Base-by-base conservation (phyloP, 345 rosid species). In the Clausena lansium region DNA sequence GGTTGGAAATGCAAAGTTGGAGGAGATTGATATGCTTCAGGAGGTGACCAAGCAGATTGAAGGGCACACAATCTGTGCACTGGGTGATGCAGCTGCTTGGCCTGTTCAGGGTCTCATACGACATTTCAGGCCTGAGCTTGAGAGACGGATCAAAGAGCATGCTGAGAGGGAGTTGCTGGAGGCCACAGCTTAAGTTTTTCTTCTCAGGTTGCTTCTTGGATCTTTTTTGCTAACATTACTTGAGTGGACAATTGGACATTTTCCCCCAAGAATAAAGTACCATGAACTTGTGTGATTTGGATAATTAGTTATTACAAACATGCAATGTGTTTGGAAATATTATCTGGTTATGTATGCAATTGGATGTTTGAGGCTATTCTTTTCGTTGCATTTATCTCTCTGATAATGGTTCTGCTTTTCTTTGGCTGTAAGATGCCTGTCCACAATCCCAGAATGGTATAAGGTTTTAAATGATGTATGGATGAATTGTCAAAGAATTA, bases 11-110 rank as follows among this genome's bases (percentile, higher is more conserved):
- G 98, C 99, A 32, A 93, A 90, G 85, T 78, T 95, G 84, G 99
- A 95, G 87, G 99, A 93, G 88, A 93, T 95, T 73, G 99, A 95
- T 84, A 93, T 96, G 98, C 93, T 96, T 75, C 99, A 94, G 78
- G 99, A 96, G 87, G 90, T 96, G 78, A 96, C 99, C 67, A 94
- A 94, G 73, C 98, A 96, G 88, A 96, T 96, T 66, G 98, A 96
- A 85, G 99, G 99, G 73, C 98, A 96, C 83, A 96, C 99, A n/a
- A 94, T 94, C 70, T 91, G 99, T 79, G 99, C 99, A 15, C 80
- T 94, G 81, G 99, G 99, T 81, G 99, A 96, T 89, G 99, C 99
- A 47, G 98, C 98, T 63, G 99, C 99, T 73, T 96, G 99, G 99
- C 99, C 97, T 45, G 99, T 94, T 74, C 98, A 96, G 81, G 99